These are phyloP conservation scores for Vicia sativa DNA, from an alignment of 306 rosid species.

Conservation along the genomic window DNA sequence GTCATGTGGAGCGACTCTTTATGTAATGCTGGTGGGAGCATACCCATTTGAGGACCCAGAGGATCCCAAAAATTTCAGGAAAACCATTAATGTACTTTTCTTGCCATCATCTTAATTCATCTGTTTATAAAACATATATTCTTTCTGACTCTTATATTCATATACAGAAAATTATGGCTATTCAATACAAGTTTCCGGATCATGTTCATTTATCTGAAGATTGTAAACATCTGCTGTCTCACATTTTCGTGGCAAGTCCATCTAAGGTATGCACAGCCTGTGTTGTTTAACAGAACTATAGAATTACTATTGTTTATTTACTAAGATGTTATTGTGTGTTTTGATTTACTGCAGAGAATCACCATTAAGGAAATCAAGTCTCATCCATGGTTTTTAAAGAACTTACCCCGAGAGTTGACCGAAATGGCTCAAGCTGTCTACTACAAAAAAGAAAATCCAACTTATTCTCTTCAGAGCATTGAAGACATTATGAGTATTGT, in stretches of 20 bases:
- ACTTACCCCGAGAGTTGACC: conserved; percentile 84
- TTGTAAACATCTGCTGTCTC: conserved; percentile 75
- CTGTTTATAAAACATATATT: conserved; percentile 10
- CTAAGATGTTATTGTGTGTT: conserved; percentile 39
- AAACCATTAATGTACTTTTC: conserved; percentile 67
- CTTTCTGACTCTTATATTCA: conserved; percentile 34
- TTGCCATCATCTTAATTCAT: conserved; percentile 17
- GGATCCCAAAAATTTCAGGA: conserved; percentile 88
- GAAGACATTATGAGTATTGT: conserved; percentile 82
- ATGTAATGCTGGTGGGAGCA: conserved; percentile 92
- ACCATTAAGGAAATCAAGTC: conserved; percentile 78
- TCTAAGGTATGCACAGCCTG: conserved; percentile 51
- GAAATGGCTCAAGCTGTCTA: conserved; percentile 73
- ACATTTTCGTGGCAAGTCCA: conserved; percentile 77
- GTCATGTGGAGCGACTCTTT: conserved; percentile 91
- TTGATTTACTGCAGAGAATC: conserved; percentile 60
- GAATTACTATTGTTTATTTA: conserved; percentile 11
- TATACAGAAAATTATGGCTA: conserved; percentile 80
- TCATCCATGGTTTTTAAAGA: conserved; percentile 82
- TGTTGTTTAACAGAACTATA: conserved; percentile 10
- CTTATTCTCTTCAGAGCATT: conserved; percentile 67
- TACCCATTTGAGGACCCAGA: conserved; percentile 88
- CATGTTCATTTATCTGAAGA: conserved; percentile 88
- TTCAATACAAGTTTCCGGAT: conserved; percentile 90
- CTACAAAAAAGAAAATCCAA: conserved; percentile 77